Conservation (phyloP, 192 early-diverging fungal species). For the Powellomyces hirtus region DNA sequence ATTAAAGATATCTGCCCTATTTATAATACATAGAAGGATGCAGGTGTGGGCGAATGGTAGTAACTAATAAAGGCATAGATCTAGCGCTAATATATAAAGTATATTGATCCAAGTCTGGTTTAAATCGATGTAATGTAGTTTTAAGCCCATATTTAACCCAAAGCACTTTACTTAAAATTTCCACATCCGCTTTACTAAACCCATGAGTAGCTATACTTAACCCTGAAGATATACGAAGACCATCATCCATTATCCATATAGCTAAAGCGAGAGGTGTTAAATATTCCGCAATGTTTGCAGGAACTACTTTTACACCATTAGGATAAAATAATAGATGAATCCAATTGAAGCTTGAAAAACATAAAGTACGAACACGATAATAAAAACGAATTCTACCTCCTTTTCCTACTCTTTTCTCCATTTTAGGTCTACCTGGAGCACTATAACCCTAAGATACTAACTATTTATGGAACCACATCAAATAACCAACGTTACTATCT, state of each 20-base stretch:
- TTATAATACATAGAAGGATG: conserved; percentile 18
- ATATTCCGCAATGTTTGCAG: conserved; percentile 5
- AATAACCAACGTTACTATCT: conserved; percentile 2
- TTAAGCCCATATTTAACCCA: conserved; percentile 24
- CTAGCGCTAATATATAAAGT: conserved; percentile 27
- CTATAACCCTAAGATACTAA: conserved; percentile 26
- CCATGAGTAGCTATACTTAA: conserved; percentile 25
- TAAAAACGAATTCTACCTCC: conserved; percentile 15
- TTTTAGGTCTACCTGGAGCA: conserved; percentile 8
- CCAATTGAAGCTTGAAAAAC: conserved; percentile 27
- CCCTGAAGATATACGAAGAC: conserved; percentile 26
- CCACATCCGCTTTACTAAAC: conserved; percentile 25
- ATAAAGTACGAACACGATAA: conserved; percentile 29
- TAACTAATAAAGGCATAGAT: conserved; percentile 13
- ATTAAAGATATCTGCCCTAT: conserved; percentile 14
- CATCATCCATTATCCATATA: conserved; percentile 16
- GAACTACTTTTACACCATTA: conserved; percentile 11
- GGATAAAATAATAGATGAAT: conserved; percentile 30
- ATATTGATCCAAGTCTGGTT: conserved; percentile 17
- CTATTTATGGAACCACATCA: conserved; percentile 16
- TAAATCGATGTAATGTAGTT: conserved; percentile 6
- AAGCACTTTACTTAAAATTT: conserved; percentile 26
- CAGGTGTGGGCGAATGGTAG: conserved; percentile 19
- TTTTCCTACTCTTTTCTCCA: not conserved
- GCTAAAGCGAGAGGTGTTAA: conserved; percentile 3